Evolutionary conservation across 768 basidiomycete species (phyloP), one percentile per base, ranked within the genome.

Genomic region (Tricholoma terreum): DNA sequence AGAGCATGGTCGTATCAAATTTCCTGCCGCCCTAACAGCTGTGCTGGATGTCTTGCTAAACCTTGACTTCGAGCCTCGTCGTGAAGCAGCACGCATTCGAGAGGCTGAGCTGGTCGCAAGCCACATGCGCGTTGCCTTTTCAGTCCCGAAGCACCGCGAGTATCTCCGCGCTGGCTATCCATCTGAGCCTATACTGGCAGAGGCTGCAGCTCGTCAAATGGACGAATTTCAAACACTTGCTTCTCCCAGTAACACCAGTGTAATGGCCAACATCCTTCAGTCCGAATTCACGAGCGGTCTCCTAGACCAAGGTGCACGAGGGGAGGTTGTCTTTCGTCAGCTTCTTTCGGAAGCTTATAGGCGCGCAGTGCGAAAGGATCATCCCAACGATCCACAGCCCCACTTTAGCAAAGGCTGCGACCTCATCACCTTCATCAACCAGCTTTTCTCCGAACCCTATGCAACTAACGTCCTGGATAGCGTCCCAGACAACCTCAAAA

Each of bases 151-250:
- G 3, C 22, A 63, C 56, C 62, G 59, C 10, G 56, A 60, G 50
- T 69, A 67, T 38, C 24, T 73, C 30, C 56, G 54, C 12, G 64
- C 71, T 21, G 68, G 69, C 15, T 71, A 69, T 42, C 62, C 73
- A 6, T 73, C 73, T 12, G 73, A 75, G 62, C 71, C 72, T n/a
- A 48, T 73, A 22, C 65, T 73, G 3, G 72, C 71, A 6, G 69
- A 72, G 52, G 73, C 69, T 34, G 71, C 71, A 12, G 60, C 33
- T 53, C 50, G 33, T n/a, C 24, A 38, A n/a, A 38, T 38, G 2
- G 36, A n/a, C 17, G 36, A 15, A n/a, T 38, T 38, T n/a, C 36
- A 38, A n/a, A n/a, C 36, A n/a, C 2, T 17, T 17, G 7, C n/a
- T 17, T 14, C 15, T n/a, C 36, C 36, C n/a, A n/a, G n/a, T n/a